Evolutionary conservation across 2,329 filamentous ascomycete species (phyloP).

Genomic region (Pyrenochaeta sp.): DNA sequence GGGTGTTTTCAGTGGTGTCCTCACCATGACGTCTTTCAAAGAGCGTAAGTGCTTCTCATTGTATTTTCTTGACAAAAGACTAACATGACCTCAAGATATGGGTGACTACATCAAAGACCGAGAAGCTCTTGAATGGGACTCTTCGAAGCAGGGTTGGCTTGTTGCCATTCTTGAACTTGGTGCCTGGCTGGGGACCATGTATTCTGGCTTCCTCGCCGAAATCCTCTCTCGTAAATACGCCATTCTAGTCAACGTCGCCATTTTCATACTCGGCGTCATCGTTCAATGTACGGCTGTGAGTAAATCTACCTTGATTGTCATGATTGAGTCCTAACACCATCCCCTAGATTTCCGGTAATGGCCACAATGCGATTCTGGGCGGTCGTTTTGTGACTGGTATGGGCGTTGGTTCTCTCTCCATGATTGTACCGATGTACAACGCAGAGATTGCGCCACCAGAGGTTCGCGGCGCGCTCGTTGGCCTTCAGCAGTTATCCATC

Average conservation of each 20-base stretch:
- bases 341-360: constrained; percentile 44
- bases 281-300: constrained; percentile 68
- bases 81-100: constrained; percentile 46
- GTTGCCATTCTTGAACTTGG: constrained; percentile 75
- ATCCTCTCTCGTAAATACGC: constrained; percentile 71
- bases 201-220: constrained; percentile 74
- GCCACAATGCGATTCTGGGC: constrained; percentile 67
- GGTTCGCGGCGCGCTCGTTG: constrained; percentile 69
- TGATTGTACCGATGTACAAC: constrained; percentile 66
- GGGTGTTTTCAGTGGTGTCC: constrained; percentile 75
- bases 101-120: constrained; percentile 43
- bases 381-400: constrained; percentile 77
- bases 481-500: constrained; percentile 68
- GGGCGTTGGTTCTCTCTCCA: constrained; percentile 72
- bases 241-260: constrained; percentile 68
- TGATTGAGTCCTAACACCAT: background rate
- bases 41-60: constrained; percentile 34
- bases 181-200: constrained; percentile 74
- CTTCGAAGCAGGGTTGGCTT: constrained; percentile 56
- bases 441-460: constrained; percentile 62
- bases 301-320: background rate
- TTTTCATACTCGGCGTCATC: constrained; percentile 75
- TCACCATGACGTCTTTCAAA: constrained; percentile 58
- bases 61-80: background rate
- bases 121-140: constrained; percentile 35